phyloP scores from a whole-genome alignment of 345 rosid genomes.

The Hevea brasiliensis region DNA sequence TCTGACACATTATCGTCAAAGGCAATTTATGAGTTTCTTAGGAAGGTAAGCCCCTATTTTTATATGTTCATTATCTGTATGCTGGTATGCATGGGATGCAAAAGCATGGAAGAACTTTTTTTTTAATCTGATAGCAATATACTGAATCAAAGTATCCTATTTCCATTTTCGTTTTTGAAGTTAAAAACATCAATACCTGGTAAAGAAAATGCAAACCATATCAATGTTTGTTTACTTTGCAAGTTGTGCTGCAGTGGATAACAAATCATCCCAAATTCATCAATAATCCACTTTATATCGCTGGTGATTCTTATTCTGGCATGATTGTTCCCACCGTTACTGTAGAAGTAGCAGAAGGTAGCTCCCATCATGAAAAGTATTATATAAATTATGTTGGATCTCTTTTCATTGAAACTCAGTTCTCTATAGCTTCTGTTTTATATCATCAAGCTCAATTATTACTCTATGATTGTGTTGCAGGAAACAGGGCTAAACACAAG shows the following conservation, averaged over 20 bases:
- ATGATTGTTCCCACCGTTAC: conserved; percentile 37
- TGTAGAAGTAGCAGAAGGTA: conserved; percentile 17
- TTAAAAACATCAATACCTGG: not conserved
- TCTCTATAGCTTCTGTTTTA: not conserved
- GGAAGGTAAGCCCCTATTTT: conserved; percentile 20
- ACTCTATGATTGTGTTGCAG: conserved; percentile 8
- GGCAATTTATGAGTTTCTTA: conserved; percentile 21
- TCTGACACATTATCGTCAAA: conserved; percentile 18
- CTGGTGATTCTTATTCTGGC: conserved; percentile 53
- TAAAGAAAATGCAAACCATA: not conserved
- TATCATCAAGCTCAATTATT: not conserved
- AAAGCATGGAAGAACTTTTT: too few species aligned
- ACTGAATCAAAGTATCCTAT: not conserved
- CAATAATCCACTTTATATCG: conserved; percentile 35
- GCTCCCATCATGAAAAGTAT: not conserved
- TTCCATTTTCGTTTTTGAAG: too few species aligned
- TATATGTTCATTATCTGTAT: not conserved
- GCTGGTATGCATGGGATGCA: not conserved
- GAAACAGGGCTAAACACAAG: conserved; percentile 12
- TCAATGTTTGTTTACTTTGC: not conserved
- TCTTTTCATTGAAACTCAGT: not conserved
- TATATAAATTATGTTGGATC: not conserved
- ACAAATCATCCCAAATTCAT: conserved; percentile 29
- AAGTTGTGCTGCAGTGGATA: conserved; percentile 39
- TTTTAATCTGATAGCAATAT: not conserved